Conservation (phyloP, 768 basidiomycete species). For the Cystobasidium ongulense region DNA sequence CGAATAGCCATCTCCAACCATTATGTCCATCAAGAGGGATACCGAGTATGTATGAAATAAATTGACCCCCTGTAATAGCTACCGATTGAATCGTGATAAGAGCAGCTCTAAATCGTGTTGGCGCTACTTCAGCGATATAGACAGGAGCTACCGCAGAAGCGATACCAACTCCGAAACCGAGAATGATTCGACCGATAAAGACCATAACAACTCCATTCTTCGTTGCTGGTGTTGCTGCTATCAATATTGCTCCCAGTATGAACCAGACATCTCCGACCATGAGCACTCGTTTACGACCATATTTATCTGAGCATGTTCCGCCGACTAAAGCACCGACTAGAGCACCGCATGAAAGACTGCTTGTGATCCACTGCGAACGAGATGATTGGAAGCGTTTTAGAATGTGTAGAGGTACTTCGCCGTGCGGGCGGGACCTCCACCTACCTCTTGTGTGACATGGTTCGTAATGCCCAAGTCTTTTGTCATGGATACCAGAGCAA, state of each 20-base stretch:
- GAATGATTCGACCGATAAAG: conserved; percentile 65
- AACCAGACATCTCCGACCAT: conserved; percentile 64
- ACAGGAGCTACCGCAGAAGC: conserved; percentile 70
- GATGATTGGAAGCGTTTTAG: not conserved
- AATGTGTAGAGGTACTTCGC: not conserved
- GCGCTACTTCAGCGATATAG: conserved; percentile 75
- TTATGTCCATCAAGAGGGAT: conserved; percentile 45
- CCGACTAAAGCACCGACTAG: conserved; percentile 63
- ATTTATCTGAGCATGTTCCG: conserved; percentile 63
- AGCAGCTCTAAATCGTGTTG: conserved; percentile 61
- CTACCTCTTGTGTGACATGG: conserved; percentile 35
- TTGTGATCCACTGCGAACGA: not conserved
- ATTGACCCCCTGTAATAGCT: conserved; percentile 70
- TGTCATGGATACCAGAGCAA: conserved; percentile 35
- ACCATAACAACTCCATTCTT: conserved; percentile 59
- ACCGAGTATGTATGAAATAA: conserved; percentile 49
- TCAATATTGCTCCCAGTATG: conserved; percentile 63
- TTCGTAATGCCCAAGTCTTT: conserved; percentile 27
- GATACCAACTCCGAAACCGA: conserved; percentile 48
- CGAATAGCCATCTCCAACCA: conserved; percentile 81
- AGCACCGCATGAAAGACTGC: conserved; percentile 46
- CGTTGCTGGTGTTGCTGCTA: conserved; percentile 53
- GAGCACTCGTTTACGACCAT: conserved; percentile 60
- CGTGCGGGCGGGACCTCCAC: not conserved
- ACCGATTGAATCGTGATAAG: conserved; percentile 77